These are phyloP conservation scores for Austroboletus eburneus DNA, from an alignment of 768 basidiomycete species.

Conservation along the genomic window DNA sequence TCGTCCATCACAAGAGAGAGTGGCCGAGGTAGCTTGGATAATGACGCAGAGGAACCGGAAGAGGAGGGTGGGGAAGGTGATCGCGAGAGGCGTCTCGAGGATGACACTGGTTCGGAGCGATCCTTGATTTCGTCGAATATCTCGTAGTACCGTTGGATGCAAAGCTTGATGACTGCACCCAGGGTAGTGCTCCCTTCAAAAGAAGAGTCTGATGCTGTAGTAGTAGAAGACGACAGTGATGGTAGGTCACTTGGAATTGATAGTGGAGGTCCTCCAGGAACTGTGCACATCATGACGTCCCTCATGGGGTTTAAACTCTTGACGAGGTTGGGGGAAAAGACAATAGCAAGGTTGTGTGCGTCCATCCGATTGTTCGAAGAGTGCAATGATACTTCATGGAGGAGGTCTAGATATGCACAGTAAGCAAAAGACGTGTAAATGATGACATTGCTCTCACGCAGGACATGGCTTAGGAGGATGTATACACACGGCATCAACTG, in stretches of 20 bases:
- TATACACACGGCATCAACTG: conserved; percentile 67
- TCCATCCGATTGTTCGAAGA: conserved; percentile 74
- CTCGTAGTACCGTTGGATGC: conserved; percentile 81
- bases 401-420: conserved; percentile 47
- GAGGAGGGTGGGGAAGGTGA: conserved; percentile 28
- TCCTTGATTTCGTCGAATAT: conserved; percentile 81
- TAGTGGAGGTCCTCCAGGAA: conserved; percentile 47
- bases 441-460: conserved; percentile 43
- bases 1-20: conserved; percentile 41
- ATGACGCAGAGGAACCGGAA: conserved; percentile 19
- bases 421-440: conserved; percentile 7
- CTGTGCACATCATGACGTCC: conserved; percentile 71
- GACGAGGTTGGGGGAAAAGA: conserved; percentile 76
- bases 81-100: conserved; percentile 19
- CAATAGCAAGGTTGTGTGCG: conserved; percentile 76
- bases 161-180: conserved; percentile 67
- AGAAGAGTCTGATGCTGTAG: conserved; percentile 21
- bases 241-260: conserved; percentile 28
- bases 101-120: conserved; percentile 55
- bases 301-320: conserved; percentile 61
- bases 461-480: conserved; percentile 66
- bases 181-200: conserved; percentile 57
- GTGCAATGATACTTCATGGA: conserved; percentile 74
- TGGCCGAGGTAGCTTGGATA: conserved; percentile 19
- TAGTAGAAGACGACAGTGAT: conserved; percentile 14